phyloP scores from a whole-genome alignment of 2,329 filamentous ascomycete genomes.

The Endoconidiophora polonica region DNA sequence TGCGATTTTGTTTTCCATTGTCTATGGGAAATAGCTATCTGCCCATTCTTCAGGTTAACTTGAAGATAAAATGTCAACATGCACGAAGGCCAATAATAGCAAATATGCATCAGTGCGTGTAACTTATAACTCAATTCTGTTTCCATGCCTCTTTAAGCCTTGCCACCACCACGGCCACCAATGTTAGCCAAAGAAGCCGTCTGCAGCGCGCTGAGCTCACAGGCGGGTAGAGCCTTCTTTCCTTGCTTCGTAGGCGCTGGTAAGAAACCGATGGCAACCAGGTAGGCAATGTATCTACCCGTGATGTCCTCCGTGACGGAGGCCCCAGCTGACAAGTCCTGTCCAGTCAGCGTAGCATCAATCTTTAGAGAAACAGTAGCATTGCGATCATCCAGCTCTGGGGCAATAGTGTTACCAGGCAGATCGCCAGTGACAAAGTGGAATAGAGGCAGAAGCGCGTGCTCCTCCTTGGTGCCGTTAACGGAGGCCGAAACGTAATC shows the following conservation, averaged over 20 bases:
- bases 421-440: conserved; percentile 56
- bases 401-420: conserved; percentile 49
- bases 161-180: conserved; percentile 13
- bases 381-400: conserved; percentile 49
- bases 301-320: conserved; percentile 40
- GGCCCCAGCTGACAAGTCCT: conserved; percentile 32
- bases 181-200: conserved; percentile 11
- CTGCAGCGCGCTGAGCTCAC: conserved; percentile 22
- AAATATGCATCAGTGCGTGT: background rate
- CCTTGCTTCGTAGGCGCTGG: conserved; percentile 23
- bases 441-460: conserved; percentile 41
- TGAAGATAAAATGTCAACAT: no score
- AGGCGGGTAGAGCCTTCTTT: conserved; percentile 24
- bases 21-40: background rate
- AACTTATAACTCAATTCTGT: background rate
- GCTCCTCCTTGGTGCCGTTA: conserved; percentile 19
- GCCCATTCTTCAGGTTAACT: background rate
- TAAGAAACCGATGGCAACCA: conserved; percentile 43
- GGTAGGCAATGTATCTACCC: conserved; percentile 42
- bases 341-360: conserved; percentile 32
- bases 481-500: conserved; percentile 17
- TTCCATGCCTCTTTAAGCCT: conserved; percentile 1
- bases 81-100: background rate
- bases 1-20: background rate
- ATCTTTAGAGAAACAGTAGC: conserved; percentile 38